Evolutionary conservation across 2,329 filamentous ascomycete species (phyloP), one percentile per base, ranked within the genome.

Genomic region (Cordyceps cicadae): DNA sequence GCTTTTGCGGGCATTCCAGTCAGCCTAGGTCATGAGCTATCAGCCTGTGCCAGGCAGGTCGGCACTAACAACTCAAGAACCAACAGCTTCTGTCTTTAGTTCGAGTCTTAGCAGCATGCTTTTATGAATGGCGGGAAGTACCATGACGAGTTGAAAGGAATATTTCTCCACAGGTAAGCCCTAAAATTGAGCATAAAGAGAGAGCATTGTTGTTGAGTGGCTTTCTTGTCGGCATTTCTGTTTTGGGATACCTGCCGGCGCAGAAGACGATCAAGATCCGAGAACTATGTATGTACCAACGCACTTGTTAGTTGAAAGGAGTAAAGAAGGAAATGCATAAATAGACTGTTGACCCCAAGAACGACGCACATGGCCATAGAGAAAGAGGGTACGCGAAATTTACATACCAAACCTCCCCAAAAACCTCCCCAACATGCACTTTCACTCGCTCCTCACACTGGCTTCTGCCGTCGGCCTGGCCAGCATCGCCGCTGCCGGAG

Each of bases 51-150:
- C 46, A 51, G 26, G 45, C 37, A 50, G 15, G 17, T 34, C 37
- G 19, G 39, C 48, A 46, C 56, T 46, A 90, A 70, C 43, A 58
- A 46, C 12, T 32, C 55, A 57, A 50, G 26, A 50, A 43, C 55
- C 15, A 4, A 43, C n/a, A 11, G 12, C 8, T 24, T 37, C 29
- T 48, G 21, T 37, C 14, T 6, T n/a, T 48, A 5, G 15, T 15
- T 12, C 1, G 12, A n/a, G 41, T 48, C 41, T 48, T 34, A 12
- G 53, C 53, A 15, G 9, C 9, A 3, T 14, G 4, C 37, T 37
- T 56, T 19, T 48, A 7, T 49, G 43, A 24, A n/a, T 6, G 21
- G 12, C n/a, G n/a, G 29, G n/a, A 29, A 54, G 26, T 26, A 34
- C 39, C 43, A 51, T 58, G 46, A 58, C 55, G 46, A 51, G 8